These are phyloP conservation scores for Ustilaginoidea virens DNA, from an alignment of 2,329 filamentous ascomycete species.

Conservation along the genomic window DNA sequence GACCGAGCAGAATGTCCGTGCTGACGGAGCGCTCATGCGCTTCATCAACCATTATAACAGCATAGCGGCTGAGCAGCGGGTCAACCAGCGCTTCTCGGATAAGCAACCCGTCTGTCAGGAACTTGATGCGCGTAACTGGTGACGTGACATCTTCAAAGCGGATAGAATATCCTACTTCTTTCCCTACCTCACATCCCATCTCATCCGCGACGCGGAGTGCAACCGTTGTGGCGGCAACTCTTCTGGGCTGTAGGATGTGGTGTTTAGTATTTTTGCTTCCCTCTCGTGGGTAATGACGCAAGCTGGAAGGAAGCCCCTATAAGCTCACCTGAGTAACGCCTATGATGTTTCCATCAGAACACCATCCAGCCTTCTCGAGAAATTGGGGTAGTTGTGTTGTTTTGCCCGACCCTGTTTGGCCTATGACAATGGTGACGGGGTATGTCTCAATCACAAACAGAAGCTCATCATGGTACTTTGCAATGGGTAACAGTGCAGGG, in stretches of 20 bases:
- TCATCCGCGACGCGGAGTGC: conserved; percentile 83
- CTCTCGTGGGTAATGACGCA: neutral
- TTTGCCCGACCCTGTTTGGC: conserved; percentile 89
- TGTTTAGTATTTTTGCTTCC: conserved; percentile 2
- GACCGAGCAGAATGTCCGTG: conserved; percentile 76
- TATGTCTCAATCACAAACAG: conserved; percentile 77
- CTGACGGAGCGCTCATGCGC: conserved; percentile 89
- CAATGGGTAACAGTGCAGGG: conserved; percentile 68
- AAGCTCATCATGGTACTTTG: conserved; percentile 62
- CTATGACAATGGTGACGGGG: conserved; percentile 76
- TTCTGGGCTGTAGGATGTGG: conserved; percentile 48
- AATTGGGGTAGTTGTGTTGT: conserved; percentile 93
- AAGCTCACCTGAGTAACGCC: conserved; percentile 70
- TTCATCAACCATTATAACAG: conserved; percentile 94
- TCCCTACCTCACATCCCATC: conserved; percentile 68
- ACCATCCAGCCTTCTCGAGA: conserved; percentile 80
- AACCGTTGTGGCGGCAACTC: conserved; percentile 83
- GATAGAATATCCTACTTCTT: conserved; percentile 88
- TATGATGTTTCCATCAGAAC: conserved; percentile 64
- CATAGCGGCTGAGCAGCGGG: conserved; percentile 78
- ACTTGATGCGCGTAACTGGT: conserved; percentile 75
- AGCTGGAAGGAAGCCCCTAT: neutral
- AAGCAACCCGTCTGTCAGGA: conserved; percentile 83
- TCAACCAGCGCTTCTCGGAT: conserved; percentile 88
- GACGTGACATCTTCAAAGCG: conserved; percentile 86